phyloP scores from a whole-genome alignment of 2,329 filamentous ascomycete genomes.

The Ramularia endophylla region DNA sequence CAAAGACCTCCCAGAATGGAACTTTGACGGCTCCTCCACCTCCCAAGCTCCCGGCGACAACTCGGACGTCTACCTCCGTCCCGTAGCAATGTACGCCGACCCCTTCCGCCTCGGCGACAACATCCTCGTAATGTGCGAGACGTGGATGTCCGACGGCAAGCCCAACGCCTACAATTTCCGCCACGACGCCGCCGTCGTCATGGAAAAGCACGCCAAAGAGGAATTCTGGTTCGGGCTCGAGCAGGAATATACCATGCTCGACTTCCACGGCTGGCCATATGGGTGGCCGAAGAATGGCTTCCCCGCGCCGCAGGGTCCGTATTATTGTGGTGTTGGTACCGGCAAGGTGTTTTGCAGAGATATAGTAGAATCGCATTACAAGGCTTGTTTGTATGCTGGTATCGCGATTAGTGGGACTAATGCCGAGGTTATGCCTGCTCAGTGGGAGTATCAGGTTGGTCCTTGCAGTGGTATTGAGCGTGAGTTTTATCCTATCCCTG shows the following conservation, averaged over 20 bases:
- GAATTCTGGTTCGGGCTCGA: constrained; percentile 97
- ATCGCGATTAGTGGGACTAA: constrained; percentile 98
- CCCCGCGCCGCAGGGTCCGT: constrained; percentile 87
- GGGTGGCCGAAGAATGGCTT: constrained; percentile 86
- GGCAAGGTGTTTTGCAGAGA: constrained; percentile 98
- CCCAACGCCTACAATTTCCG: constrained; percentile 99
- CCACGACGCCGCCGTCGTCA: constrained; percentile 81
- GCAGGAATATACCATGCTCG: constrained; percentile 95
- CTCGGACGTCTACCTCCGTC: constrained; percentile 95
- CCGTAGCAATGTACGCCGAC: constrained; percentile 81
- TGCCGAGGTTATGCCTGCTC: constrained; percentile 95
- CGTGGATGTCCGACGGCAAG: constrained; percentile 86
- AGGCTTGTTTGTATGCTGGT: constrained; percentile 79
- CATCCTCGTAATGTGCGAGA: constrained; percentile 90
- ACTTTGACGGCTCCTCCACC: constrained; percentile 85
- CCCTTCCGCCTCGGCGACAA: constrained; percentile 87
- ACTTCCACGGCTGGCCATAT: constrained; percentile 78
- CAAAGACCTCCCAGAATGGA: constrained; percentile 69
- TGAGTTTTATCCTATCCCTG: constrained; percentile 40
- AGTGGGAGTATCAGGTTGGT: constrained; percentile 98
- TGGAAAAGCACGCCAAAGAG: constrained; percentile 77
- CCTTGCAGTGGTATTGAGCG: constrained; percentile 80
- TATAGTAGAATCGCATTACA: constrained; percentile 93
- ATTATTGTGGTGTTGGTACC: constrained; percentile 97
- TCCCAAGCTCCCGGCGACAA: constrained; percentile 89